Evolutionary conservation across 345 rosid species (phyloP), one percentile per base, ranked within the genome.

Genomic region (Sisymbrium altissimum): DNA sequence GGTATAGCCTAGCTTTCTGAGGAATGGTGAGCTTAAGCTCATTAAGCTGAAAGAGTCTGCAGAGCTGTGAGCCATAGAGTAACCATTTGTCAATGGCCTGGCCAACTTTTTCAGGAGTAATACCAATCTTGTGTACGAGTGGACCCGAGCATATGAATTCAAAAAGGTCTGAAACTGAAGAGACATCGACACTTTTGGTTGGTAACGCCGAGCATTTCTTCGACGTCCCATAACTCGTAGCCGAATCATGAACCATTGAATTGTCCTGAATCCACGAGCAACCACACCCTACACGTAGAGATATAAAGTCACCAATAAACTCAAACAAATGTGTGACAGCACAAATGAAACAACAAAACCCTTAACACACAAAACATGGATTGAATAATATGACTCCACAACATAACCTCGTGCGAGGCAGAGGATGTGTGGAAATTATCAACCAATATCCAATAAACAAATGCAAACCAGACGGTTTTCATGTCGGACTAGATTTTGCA

Each of bases 131-230:
- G 19, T 74, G 82, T 30, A 92, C 3, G 17, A 95, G 96, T 68
- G 99, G 99, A 66, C 99, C 96, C 0, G 96, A 73, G 72, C 97
- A 84, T 69, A 95, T 87, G 60, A 89, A 95, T 2, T 88, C 89
- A 11, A 64, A 89, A 75, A 95, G 93, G 80, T 92, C 97, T 56
- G 89, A 73, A 1, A 88, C 88, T 4, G 97, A 85, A 17, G 97
- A 77, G 58, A 86, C 88, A 66, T 86, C 74, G 2, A 97, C 97
- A 15, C 86, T 81, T 59, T 75, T 73, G 3, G 73, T 29, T n/a
- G 92, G 92, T 50, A 82, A 36, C 43, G 68, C 74, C 3, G 79
- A 84, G 57, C 73, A 75, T 49, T 67, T 68, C 73, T 43, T 77
- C 58, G 44, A 18, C 60, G 70, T 63, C 29, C 62, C 64, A 65